Conservation (phyloP, 371 early-diverging fungal species). For the Mortierella sp. region DNA sequence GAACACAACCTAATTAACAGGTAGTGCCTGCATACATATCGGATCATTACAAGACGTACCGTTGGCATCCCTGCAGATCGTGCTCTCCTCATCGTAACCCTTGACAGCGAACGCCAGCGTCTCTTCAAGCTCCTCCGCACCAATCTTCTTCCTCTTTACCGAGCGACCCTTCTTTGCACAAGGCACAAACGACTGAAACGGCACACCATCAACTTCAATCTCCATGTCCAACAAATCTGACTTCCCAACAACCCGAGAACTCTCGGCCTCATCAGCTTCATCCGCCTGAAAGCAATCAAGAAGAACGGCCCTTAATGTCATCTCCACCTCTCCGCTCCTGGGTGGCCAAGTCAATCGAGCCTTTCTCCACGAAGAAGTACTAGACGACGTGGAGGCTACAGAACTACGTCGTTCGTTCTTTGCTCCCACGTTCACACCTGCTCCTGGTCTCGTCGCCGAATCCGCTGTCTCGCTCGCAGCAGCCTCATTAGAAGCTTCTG, state of each 20-base stretch:
- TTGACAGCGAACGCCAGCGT: slow-evolving; percentile 61
- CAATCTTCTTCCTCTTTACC: slow-evolving; percentile 17
- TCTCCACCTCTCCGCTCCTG: slow-evolving; percentile 57
- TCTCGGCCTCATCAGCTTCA: slow-evolving; percentile 14
- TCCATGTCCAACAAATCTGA: slow-evolving; percentile 26
- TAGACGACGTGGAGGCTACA: not conserved
- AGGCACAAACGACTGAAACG: not conserved
- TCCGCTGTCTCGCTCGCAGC: not conserved
- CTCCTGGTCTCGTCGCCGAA: not conserved
- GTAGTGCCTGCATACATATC: not conserved
- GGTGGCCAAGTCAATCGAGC: slow-evolving; percentile 62
- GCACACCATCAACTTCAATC: not conserved
- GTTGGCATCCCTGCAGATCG: slow-evolving; percentile 52
- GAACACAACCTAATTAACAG: not conserved
- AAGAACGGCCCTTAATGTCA: slow-evolving; percentile 61
- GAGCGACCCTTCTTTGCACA: not conserved
- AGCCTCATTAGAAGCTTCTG: slow-evolving; percentile 13
- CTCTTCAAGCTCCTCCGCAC: slow-evolving; percentile 53
- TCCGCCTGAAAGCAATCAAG: slow-evolving; percentile 57
- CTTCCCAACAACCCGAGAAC: not conserved
- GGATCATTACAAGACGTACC: slow-evolving; percentile 49
- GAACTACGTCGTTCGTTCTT: not conserved
- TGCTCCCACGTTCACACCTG: not conserved
- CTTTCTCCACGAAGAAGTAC: not conserved
- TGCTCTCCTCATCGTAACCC: slow-evolving; percentile 49